phyloP scores from a whole-genome alignment of 129 eudicot species.

The Oenanthe sinensis region DNA sequence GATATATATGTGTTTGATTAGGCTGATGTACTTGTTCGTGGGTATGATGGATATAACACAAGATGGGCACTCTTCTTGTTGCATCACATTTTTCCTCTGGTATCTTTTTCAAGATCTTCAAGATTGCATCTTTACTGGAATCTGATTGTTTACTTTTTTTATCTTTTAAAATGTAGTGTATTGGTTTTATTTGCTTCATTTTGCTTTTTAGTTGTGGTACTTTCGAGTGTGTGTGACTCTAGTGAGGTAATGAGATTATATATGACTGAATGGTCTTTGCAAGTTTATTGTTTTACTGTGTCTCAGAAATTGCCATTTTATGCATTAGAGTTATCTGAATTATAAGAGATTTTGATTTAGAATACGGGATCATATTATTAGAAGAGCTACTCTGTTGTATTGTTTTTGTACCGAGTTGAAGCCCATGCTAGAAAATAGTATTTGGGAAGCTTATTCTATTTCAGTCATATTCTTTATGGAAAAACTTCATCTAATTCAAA shows the following conservation, averaged over 20 bases:
- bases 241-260: neutral
- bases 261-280: neutral
- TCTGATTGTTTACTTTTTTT: neutral
- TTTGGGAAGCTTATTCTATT: neutral
- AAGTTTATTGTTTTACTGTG: too few species aligned
- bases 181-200: neutral
- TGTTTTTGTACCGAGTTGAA: neutral
- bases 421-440: neutral
- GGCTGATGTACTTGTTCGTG: constrained; percentile 85
- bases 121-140: neutral
- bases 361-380: neutral
- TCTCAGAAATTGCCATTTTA: neutral
- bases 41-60: constrained; percentile 83
- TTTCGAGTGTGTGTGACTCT: neutral
- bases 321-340: neutral
- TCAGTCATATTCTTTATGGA: neutral
- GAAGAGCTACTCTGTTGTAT: neutral
- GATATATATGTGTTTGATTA: neutral
- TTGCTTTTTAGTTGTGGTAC: neutral
- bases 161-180: too few species aligned
- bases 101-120: constrained; percentile 12
- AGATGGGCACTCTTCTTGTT: constrained; percentile 88
- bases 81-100: constrained; percentile 70
- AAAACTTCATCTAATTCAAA: neutral
- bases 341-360: neutral